Base-by-base conservation (phyloP, 2,329 filamentous ascomycete genomes). In the Diaporthe caulivora region DNA sequence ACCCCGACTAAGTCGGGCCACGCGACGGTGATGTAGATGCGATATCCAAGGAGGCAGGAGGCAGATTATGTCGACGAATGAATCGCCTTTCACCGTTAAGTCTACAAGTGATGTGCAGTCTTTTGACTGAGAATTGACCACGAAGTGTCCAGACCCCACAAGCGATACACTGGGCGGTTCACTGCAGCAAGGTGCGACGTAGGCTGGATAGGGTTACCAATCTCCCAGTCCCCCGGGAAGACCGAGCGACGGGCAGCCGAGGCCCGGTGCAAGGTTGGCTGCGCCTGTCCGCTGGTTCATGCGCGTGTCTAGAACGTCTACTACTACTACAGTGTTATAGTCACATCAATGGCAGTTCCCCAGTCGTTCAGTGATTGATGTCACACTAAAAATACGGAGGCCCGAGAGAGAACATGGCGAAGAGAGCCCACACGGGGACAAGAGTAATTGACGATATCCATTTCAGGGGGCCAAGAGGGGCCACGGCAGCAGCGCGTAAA, bases 371-470 rank as follows among this genome's bases (percentile, higher is more conserved):
- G 37, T 13, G 8, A 9, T 34, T 9, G 3, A 49, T 29, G 15
- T 17, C 8, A 17, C 15, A 54, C 17, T 31, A 44, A 13, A 13
- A 18, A 51, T 26, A 37, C 31, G 26, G 44, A 34, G 44, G 44
- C 44, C 44, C 29, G 18, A 13, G 1, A n/a, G 60, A n/a, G 17
- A 31, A 9, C 18, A 29, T 49, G 42, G 60, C 42, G 11, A 49
- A 24, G 17, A 37, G 11, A 18, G n/a, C n/a, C n/a, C n/a, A n/a
- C 34, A 9, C 13, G 15, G 42, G 40, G 21, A 49, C 18, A 49
- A 49, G 62, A 65, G 62, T 65, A 51, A 65, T 65, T 51, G 29
- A 65, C 7, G 62, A 65, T 51, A 65, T 65, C 62, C 62, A 65
- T 65, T 44, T 65, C 29, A 65, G 62, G 62, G 62, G 62, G 62